A percentile compares a stretch with the other conserved stretches of the same genome.
Evolutionary conservation across 139 green algal genomes (phyloP).

Genomic region (Coelastrella sp.): DNA sequence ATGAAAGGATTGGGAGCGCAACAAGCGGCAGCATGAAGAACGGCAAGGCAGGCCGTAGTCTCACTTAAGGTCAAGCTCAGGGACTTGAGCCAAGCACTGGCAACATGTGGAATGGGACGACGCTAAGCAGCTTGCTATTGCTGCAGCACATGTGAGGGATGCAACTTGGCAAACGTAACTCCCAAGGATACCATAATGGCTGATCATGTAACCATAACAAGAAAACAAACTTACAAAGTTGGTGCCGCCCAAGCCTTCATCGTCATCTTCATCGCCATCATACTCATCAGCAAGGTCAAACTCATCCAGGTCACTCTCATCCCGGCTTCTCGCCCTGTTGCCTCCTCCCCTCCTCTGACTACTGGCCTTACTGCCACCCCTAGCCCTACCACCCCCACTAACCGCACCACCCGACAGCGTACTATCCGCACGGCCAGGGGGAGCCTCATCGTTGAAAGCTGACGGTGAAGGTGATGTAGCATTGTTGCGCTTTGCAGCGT

Average conservation of each 20-base stretch:
- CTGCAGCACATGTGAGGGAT: too few relatives aligned
- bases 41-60: too few relatives aligned
- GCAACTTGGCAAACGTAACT: too few relatives aligned
- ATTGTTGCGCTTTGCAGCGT: neutral
- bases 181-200: too few relatives aligned
- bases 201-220: too few relatives aligned
- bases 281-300: neutral
- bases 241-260: neutral
- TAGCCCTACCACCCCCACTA: neutral
- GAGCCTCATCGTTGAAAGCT: neutral
- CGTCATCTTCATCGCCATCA: conserved; percentile 16
- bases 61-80: too few relatives aligned
- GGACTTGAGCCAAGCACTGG: too few relatives aligned
- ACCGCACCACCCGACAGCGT: neutral
- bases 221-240: neutral
- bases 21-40: too few relatives aligned
- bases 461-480: neutral
- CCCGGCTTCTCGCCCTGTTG: neutral
- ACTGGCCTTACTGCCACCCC: neutral
- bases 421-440: neutral
- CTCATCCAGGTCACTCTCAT: neutral
- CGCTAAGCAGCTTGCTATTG: too few relatives aligned
- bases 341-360: neutral
- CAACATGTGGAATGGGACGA: too few relatives aligned
- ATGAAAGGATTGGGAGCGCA: too few relatives aligned